Percentiles rank a stretch among this genome's conserved stretches.
phyloP scores from a whole-genome alignment of 2,329 filamentous ascomycete genomes.

The Trichoderma citrinoviride region DNA sequence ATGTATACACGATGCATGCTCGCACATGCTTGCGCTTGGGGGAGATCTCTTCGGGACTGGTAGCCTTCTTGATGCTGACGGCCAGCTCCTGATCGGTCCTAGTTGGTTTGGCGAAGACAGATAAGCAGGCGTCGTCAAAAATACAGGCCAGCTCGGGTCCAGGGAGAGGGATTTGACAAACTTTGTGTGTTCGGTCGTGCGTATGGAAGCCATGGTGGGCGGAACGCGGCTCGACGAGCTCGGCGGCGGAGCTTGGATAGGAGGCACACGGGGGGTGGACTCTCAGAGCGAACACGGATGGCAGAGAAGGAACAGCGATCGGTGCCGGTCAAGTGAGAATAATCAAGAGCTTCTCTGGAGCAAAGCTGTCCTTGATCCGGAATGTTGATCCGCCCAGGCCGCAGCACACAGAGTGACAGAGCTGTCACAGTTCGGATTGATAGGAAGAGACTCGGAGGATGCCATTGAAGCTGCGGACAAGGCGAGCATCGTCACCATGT shows the following conservation, averaged over 20 bases:
- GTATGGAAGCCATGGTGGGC: constrained; percentile 33
- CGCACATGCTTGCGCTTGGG: constrained; percentile 90
- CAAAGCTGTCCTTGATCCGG: neutral
- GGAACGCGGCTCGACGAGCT: neutral
- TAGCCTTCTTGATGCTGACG: constrained; percentile 69
- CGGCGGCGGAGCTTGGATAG: constrained; percentile 12
- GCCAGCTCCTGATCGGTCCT: constrained; percentile 68
- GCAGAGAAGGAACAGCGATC: neutral
- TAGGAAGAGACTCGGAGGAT: neutral
- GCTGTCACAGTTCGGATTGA: constrained; percentile 20
- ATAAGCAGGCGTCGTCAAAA: neutral
- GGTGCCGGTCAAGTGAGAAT: neutral
- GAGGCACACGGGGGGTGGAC: constrained; percentile 11
- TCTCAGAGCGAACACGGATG: constrained; percentile 2
- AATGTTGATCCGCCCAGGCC: neutral
- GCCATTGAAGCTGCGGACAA: constrained; percentile 5
- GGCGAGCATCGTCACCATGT: constrained; percentile 20
- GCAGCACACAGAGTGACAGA: constrained; percentile 4
- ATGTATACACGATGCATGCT: constrained; percentile 96
- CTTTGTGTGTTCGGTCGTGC: constrained; percentile 39
- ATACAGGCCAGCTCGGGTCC: no score
- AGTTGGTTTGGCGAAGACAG: neutral
- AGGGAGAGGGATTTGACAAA: constrained; percentile 25
- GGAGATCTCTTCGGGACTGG: constrained; percentile 64
- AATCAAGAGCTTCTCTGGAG: neutral